Evolutionary conservation across 1,284 basidiomycete species (phyloP), one percentile per base, ranked within the genome.

Genomic region (Ceratobasidium sp.): DNA sequence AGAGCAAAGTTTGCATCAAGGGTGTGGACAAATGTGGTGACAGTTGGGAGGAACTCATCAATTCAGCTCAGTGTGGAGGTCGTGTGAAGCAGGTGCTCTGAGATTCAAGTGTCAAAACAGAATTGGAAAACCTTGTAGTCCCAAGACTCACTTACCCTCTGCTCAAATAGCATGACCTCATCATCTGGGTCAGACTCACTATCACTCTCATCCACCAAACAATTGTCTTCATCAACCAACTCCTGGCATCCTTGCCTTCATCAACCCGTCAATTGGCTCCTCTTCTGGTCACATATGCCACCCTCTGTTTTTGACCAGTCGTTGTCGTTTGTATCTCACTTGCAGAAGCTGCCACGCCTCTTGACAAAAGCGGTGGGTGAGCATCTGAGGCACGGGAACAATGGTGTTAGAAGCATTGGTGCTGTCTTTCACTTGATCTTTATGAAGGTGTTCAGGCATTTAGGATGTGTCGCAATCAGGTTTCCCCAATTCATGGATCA

Each of bases 391-490:
- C 11, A 5, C 36, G 4, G 36, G 36, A 41, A 41, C 36, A 41
- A 41, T 41, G 6, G 6, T 11, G 11, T 41, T 41, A 4, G 36
- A 41, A 5, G 36, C 36, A 11, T 41, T 4, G 11, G 4, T 5
- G 36, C 36, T 41, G 36, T 4, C 36, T 41, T 41, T 41, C 6
- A 41, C 11, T 5, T 41, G 51, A 33, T 74, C 72, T 9, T 54
- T 76, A 36, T 73, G 75, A 29, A 74, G 53, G 19, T 59, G 65
- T 47, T 77, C 76, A 5, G 76, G 75, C 19, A 31, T 17, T 59
- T 77, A 71, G 17, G 72, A 74, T 31, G 62, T 71, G 36, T 69
- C 74, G 36, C 75, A 64, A 71, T 77, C 71, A 41, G 72, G 71
- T 5, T 72, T 60, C 2, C 76, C 75, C n/a, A 74, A 36, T 15